Percentiles rank a stretch among this genome's conserved stretches.
Conservation (phyloP, 2,329 filamentous ascomycete genomes). For the Neurospora sp. region DNA sequence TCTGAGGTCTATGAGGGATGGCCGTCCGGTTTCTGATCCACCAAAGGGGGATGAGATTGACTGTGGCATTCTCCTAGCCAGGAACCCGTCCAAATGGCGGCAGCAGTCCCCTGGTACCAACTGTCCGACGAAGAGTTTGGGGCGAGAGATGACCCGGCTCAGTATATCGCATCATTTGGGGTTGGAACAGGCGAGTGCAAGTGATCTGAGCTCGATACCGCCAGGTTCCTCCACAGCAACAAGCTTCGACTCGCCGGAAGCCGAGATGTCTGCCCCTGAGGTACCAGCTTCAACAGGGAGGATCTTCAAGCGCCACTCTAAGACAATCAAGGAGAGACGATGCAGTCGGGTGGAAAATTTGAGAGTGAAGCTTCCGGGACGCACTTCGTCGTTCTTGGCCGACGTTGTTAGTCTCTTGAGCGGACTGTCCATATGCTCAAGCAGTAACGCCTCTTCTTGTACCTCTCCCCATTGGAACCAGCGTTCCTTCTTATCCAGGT, state of each 20-base stretch:
- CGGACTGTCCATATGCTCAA: slow-evolving; percentile 8
- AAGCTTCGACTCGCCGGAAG: neutral
- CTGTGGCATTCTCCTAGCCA: slow-evolving; percentile 7
- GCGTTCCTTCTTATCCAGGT: neutral
- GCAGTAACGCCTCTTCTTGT: slow-evolving; percentile 1
- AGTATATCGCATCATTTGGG: neutral
- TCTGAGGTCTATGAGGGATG: slow-evolving; percentile 6
- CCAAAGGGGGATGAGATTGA: slow-evolving; percentile 1
- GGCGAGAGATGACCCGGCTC: neutral
- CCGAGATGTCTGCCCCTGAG: neutral
- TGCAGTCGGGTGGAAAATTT: slow-evolving; percentile 1
- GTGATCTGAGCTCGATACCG: neutral
- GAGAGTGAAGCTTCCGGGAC: slow-evolving; percentile 6
- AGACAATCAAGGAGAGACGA: neutral
- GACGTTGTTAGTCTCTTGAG: slow-evolving; percentile 7
- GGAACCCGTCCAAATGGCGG: neutral
- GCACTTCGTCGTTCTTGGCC: slow-evolving; percentile 8
- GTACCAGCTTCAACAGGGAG: neutral
- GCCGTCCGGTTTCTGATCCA: neutral
- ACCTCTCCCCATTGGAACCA: neutral
- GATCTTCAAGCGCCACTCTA: neutral
- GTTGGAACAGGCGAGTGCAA: neutral
- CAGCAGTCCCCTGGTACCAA: neutral
- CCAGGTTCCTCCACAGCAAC: neutral
- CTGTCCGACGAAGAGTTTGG: neutral